Conservation (phyloP, 2,329 filamentous ascomycete genomes). For the Microthyrium microscopicum region DNA sequence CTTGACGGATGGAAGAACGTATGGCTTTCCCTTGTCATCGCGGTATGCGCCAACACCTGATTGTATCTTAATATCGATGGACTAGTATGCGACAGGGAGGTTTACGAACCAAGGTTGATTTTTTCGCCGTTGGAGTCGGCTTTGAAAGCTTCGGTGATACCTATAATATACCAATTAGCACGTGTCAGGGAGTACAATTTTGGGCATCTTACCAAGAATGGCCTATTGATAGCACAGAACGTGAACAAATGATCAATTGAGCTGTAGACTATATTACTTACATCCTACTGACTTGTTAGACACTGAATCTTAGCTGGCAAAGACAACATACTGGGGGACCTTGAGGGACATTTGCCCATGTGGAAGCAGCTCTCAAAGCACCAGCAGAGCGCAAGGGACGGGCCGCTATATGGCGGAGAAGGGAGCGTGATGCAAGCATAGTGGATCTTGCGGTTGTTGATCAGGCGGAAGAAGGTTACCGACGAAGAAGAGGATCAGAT, state of each 20-base stretch:
- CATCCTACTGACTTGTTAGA: conserved; percentile 17
- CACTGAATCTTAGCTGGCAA: neutral
- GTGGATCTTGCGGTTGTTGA: neutral
- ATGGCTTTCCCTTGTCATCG: conserved; percentile 94
- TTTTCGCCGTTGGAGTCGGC: conserved; percentile 85
- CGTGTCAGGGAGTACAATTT: conserved; percentile 8
- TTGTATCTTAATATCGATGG: neutral
- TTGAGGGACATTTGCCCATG: conserved; percentile 82
- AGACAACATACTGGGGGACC: conserved; percentile 67
- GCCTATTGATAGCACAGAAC: conserved; percentile 33
- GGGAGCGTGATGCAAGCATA: conserved; percentile 4
- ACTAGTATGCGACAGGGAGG: conserved; percentile 1
- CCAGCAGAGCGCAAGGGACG: conserved; percentile 15
- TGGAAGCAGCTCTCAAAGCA: conserved; percentile 50
- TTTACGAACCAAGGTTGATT: conserved; percentile 73
- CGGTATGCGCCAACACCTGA: conserved; percentile 91
- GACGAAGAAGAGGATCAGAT: neutral
- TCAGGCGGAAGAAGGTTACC: neutral
- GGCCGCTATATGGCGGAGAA: conserved; percentile 17
- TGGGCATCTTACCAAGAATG: conserved; percentile 48
- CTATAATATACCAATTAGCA: conserved; percentile 23
- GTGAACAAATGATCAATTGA: conserved; percentile 1
- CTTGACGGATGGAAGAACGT: conserved; percentile 85
- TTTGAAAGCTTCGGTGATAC: conserved; percentile 98
- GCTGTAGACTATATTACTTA: conserved; percentile 4